phyloP scores from a whole-genome alignment of 345 rosid species.

The Boechera stricta region DNA sequence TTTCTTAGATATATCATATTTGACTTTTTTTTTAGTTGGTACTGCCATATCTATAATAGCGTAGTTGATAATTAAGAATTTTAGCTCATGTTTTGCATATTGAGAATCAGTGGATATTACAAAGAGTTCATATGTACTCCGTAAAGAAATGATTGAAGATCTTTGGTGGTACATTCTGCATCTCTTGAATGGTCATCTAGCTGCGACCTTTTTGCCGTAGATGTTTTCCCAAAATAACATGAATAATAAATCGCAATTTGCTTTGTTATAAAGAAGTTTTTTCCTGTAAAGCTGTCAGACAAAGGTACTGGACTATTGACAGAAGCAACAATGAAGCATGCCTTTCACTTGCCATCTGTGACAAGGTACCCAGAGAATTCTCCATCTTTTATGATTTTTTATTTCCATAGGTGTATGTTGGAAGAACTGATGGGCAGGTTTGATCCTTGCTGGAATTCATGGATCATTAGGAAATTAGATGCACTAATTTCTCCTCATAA shows the following conservation, averaged over 20 bases:
- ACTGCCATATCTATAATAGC: slow-evolving; percentile 11
- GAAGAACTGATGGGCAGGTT: slow-evolving; percentile 29
- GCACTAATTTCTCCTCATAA: slow-evolving; percentile 44
- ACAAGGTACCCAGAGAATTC: slow-evolving; percentile 53
- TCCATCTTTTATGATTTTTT: slow-evolving; percentile 2
- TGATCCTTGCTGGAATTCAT: slow-evolving; percentile 22
- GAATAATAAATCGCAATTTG: neutral
- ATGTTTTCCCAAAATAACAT: slow-evolving; percentile 1
- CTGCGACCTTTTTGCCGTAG: neutral
- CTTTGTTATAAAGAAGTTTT: slow-evolving; percentile 28
- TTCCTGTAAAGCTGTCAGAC: slow-evolving; percentile 44
- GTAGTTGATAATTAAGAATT: slow-evolving; percentile 22
- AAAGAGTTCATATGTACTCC: neutral
- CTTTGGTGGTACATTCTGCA: slow-evolving; percentile 22
- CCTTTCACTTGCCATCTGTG: slow-evolving; percentile 62
- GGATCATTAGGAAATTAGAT: slow-evolving; percentile 26
- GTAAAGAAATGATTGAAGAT: slow-evolving; percentile 15
- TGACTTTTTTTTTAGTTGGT: slow-evolving; percentile 7
- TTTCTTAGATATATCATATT: slow-evolving; percentile 24
- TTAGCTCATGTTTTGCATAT: slow-evolving; percentile 20
- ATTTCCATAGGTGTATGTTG: slow-evolving; percentile 15
- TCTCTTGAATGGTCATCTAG: slow-evolving; percentile 9
- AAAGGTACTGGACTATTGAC: slow-evolving; percentile 53
- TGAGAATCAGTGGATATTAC: slow-evolving; percentile 11
- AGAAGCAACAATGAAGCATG: slow-evolving; percentile 58